Base-by-base conservation (phyloP, 2,329 filamentous ascomycete species). In the Xylaria polymorpha region DNA sequence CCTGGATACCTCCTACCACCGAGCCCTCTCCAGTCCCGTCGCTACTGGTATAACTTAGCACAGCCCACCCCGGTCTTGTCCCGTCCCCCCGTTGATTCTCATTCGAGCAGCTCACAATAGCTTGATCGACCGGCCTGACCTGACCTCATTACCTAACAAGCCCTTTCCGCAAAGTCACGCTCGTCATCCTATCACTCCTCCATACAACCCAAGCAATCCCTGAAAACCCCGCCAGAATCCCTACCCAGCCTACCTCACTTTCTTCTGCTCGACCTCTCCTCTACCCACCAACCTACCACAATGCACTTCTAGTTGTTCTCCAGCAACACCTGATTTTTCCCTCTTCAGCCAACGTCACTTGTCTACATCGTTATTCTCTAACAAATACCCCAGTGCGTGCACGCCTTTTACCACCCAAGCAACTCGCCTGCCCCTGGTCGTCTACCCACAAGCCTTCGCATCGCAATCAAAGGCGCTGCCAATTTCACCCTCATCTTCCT, bases 91-190 rank as follows among this genome's bases (percentile, higher is more conserved):
- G 68, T 71, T 58, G 65, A 72, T 64, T 72, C 67, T 70, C 53
- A 66, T 70, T 68, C 66, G 68, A 59, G 66, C 61, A 69, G 66
- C 64, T 72, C 66, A 63, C 65, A 69, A 69, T 66, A 71, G 70
- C 71, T 72, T 74, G 74, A 72, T 73, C 73, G 61, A 58, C 70
- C 58, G 67, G 64, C 69, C 64, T 71, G 56, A 71, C 70, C 61
- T 71, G 55, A 71, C 72, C 73, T 74, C 68, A 73, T 74, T 74
- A 77, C 75, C 73, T 76, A 74, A 77, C 75, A 73, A 73, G 67
- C 70, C 70, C 63, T 76, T 77, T 74, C 75, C 75, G 76, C 74
- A 76, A 67, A 76, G 76, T 77, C 76, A 77, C 76, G 76, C 75
- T 77, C 76, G 76, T 77, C 76, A 77, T 77, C 76, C 74, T 71